Evolutionary conservation across 495 filamentous ascomycete genomes (phyloP).

Genomic region (Glarea lozoyensis): DNA sequence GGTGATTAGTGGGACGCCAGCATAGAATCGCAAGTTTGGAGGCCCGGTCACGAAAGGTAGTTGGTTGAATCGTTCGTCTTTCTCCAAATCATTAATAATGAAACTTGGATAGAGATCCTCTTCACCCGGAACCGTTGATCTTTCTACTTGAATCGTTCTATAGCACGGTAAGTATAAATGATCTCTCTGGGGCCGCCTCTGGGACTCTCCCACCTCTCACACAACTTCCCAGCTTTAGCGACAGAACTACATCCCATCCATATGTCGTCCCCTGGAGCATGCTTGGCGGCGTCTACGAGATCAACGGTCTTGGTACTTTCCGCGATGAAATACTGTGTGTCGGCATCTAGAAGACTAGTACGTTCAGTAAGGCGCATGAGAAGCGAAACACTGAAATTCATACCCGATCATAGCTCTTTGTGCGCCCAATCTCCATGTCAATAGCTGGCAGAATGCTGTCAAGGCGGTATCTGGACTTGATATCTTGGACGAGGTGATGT

Average conservation of each 20-base stretch:
- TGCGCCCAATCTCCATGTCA: conserved; percentile 31
- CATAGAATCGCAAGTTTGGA: conserved; percentile 49
- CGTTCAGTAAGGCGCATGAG: not conserved
- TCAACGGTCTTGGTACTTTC: conserved; percentile 39
- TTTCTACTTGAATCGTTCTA: conserved; percentile 12
- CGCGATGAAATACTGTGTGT: conserved; percentile 44
- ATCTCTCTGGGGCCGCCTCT: not conserved
- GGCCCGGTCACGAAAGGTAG: conserved; percentile 31
- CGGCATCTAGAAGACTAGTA: conserved; percentile 26
- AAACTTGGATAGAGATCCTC: conserved; percentile 13
- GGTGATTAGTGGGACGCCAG: conserved; percentile 57
- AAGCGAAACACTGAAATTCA: not conserved
- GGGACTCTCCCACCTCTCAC: conserved; percentile 23
- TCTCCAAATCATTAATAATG: conserved; percentile 32
- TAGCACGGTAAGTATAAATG: not conserved
- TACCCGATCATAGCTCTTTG: conserved; percentile 38
- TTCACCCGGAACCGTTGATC: conserved; percentile 1
- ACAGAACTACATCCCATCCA: conserved; percentile 35
- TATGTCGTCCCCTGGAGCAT: conserved; percentile 29
- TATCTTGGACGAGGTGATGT: conserved; percentile 40
- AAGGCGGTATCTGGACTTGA: conserved; percentile 49
- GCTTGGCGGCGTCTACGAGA: conserved; percentile 23
- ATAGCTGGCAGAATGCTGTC: conserved; percentile 55
- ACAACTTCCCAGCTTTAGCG: conserved; percentile 36
- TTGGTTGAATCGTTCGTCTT: conserved; percentile 38